Percentiles rank a stretch among this genome's conserved stretches.
phyloP scores from a whole-genome alignment of 2,329 filamentous ascomycete genomes.

The Cordyceps tenuipes region DNA sequence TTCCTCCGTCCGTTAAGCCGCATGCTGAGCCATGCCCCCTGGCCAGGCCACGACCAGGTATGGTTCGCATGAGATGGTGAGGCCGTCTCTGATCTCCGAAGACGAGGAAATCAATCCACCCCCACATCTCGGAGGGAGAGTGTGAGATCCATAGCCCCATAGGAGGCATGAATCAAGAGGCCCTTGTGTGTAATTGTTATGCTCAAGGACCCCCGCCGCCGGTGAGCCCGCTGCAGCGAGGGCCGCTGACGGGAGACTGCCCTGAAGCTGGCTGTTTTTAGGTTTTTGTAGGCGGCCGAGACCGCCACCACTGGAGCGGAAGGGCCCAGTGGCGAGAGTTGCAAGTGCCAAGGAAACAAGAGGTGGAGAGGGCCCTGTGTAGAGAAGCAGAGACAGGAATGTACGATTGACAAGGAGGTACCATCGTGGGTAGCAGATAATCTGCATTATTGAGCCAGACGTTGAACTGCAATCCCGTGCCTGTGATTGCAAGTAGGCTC shows the following conservation, averaged over 20 bases:
- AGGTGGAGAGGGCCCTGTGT: too few relatives aligned
- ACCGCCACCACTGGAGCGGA: not conserved
- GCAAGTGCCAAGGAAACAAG: too few relatives aligned
- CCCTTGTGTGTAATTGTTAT: not conserved
- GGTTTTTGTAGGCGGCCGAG: not conserved
- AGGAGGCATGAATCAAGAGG: too few relatives aligned
- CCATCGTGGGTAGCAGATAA: not conserved
- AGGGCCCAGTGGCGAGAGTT: not conserved
- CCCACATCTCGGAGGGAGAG: too few relatives aligned
- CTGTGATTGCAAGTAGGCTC: not conserved
- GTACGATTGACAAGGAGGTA: too few relatives aligned
- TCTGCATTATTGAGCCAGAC: not conserved
- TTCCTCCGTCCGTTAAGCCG: not conserved
- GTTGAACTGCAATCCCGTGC: not conserved
- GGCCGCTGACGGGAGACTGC: not conserved
- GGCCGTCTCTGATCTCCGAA: too few relatives aligned
- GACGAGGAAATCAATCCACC: too few relatives aligned
- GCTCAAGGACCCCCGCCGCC: not conserved
- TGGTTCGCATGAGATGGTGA: not conserved
- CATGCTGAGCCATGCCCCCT: not conserved
- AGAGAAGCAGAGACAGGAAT: too few relatives aligned
- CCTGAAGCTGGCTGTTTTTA: not conserved
- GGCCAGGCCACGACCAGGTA: not conserved
- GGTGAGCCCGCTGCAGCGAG: not conserved
- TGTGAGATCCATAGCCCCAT: too few relatives aligned